Evolutionary conservation across 1,284 basidiomycete genomes (phyloP), one percentile per base, ranked within the genome.

Genomic region (Cystobasidium slooffiae): DNA sequence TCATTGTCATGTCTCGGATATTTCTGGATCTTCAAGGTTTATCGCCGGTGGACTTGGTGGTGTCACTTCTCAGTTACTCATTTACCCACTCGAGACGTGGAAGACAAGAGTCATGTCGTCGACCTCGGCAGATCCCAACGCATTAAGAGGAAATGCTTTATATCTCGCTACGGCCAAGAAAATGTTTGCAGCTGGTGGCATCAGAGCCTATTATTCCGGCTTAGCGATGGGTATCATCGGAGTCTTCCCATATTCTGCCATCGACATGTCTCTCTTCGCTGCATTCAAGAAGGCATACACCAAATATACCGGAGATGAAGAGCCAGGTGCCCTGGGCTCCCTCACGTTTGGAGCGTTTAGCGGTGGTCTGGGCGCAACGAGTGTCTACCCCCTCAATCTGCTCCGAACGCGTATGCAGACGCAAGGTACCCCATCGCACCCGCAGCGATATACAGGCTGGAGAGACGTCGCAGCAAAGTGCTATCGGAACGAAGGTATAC

Each of bases 41-140:
- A 82, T 99, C 67, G 92, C 94, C 16, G 97, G 97, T 67, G 97
- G 97, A 0, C 87, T 99, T 52, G 97, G 96, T 63, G 97, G 97
- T 59, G 91, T 99, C 79, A 89, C 88, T 59, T 95, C 93, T 81
- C 97, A 99, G 85, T 87, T 99, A n/a, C 72, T 89, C 78, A 94
- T 94, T 83, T 93, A 93, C 82, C 92, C 92, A 2, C 89, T 94
- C 79, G 92, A 94, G 82, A 93, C 92, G 3, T 83, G 94, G 68
- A 94, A 94, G 87, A 78, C 79, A 3, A 78, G 79, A 53, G 78
- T 80, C 77, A 79, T 79, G 78, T 79, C 78, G 0, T 78, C 77
- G 2, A 78, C 78, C 3, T 77, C 78, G 20, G 43, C 64, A 3
- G 69, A 62, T 63, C 69, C 69, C 20, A 64, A 41, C 16, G 64